Base-by-base conservation (phyloP, 2,329 filamentous ascomycete genomes). In the Aspergillus tamarii region DNA sequence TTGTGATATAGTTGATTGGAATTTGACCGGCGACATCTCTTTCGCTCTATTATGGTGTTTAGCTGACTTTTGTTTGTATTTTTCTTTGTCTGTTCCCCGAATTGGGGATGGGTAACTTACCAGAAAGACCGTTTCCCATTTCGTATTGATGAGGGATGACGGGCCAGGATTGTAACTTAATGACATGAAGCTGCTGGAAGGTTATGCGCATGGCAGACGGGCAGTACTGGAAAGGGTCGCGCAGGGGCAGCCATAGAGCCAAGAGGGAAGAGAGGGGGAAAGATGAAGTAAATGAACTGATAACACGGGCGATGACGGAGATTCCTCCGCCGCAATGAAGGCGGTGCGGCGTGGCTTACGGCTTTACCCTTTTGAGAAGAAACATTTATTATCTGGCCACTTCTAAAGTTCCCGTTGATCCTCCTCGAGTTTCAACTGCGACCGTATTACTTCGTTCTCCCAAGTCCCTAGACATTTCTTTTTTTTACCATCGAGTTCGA, bases 1-100 rank as follows among this genome's bases (percentile, higher is more conserved):
- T 76, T 4, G 85, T 87, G 45, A 88, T 83, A 72, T 82, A 89
- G 70, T 90, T 89, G 69, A 91, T 84, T 3, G 88, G 88, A 8
- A 90, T 80, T 61, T 82, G 80, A 12, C 85, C 76, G 26, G 84
- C 82, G 46, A 89, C 78, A 79, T 91, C 88, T 74, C 88, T 80
- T 74, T 89, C 85, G 52, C 87, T 86, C 88, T 88, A 69, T 45
- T 48, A 57, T 19, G 41, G 55, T 70, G 59, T 69, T 69, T 62
- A 63, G 43, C 12, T 26, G 2, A 14, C 12, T 16, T 32, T n/a
- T n/a, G n/a, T n/a, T n/a, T 12, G 11, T 32, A 9, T n/a, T 52
- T 32, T 19, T n/a, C 11, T 19, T 30, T 26, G n/a, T 30, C 30
- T 3, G n/a, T 45, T 48, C 45, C 21, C 28, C 30, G 28, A 32